These are phyloP conservation scores for Phoenix roebelenii DNA, from an alignment of 176 grass and related monocot genomes.

Conservation along the genomic window DNA sequence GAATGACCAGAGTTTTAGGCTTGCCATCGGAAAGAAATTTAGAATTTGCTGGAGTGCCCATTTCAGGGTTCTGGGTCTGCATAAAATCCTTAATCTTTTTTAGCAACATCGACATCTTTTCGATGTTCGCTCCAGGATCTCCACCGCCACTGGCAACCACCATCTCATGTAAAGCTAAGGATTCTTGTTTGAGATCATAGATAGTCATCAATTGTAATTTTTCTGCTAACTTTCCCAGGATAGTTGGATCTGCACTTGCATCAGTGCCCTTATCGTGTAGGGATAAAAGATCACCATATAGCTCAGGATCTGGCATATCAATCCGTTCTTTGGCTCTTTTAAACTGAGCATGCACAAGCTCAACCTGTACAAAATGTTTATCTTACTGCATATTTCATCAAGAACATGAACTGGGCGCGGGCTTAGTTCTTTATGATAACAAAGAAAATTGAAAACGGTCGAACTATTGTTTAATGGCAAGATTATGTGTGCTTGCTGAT, in stretches of 20 bases:
- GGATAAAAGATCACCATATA: constrained; percentile 50
- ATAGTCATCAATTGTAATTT: constrained; percentile 69
- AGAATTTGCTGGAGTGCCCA: constrained; percentile 37
- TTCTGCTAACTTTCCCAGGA: constrained; percentile 48
- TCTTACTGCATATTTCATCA: not conserved
- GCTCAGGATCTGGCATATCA: constrained; percentile 46
- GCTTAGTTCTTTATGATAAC: not conserved
- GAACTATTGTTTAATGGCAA: too few relatives aligned
- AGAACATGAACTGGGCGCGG: not conserved
- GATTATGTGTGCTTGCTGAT: not conserved
- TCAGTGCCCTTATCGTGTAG: constrained; percentile 50
- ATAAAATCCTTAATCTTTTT: constrained; percentile 97
- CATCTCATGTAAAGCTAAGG: constrained; percentile 90
- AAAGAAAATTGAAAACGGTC: not conserved
- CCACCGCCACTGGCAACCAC: constrained; percentile 51
- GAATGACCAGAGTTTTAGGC: constrained; percentile 31
- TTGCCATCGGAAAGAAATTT: constrained; percentile 24
- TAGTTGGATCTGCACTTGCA: constrained; percentile 33
- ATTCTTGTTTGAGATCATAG: constrained; percentile 89
- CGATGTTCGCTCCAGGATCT: constrained; percentile 77
- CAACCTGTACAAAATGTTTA: constrained; percentile 51
- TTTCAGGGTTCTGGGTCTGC: constrained; percentile 80
- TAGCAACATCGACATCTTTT: constrained; percentile 89
- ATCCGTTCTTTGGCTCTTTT: constrained; percentile 71
- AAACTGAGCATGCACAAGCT: constrained; percentile 73